A percentile compares a stretch with the other conserved stretches of the same genome.
Evolutionary conservation across 352 stramenopile genomes (phyloP).

Genomic region (Globisporangium yorkense): DNA sequence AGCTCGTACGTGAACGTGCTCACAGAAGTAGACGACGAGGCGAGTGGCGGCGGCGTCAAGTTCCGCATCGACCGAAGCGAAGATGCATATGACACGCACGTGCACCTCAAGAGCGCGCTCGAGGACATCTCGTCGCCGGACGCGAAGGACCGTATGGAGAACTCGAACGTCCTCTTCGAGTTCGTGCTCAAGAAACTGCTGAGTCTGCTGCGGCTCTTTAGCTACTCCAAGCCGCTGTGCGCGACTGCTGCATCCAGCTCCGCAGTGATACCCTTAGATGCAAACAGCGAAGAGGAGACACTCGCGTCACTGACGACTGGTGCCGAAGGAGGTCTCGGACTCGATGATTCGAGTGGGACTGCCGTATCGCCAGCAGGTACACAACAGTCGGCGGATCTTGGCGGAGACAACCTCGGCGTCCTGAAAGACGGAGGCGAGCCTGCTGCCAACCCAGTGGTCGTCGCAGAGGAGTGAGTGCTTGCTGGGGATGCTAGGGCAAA

Average conservation of each 20-base stretch:
- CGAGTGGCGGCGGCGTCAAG: conserved; percentile 53
- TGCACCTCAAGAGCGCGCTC: conserved; percentile 59
- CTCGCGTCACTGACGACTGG: background rate
- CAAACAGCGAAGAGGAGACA: conserved; percentile 1
- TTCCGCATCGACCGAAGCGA: conserved; percentile 63
- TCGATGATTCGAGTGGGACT: background rate
- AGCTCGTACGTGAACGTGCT: conserved; percentile 51
- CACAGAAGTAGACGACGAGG: conserved; percentile 62
- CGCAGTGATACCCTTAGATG: background rate
- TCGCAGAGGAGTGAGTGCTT: background rate
- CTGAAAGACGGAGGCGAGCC: conserved; percentile 1
- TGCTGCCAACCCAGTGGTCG: background rate
- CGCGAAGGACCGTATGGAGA: conserved; percentile 65
- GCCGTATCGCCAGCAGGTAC: background rate
- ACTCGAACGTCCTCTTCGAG: conserved; percentile 81
- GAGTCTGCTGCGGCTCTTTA: conserved; percentile 62
- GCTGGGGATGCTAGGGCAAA: background rate
- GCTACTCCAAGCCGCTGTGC: conserved; percentile 52
- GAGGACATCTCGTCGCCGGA: conserved; percentile 62
- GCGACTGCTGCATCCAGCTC: background rate
- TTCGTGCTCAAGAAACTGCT: conserved; percentile 66
- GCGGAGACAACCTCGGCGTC: background rate
- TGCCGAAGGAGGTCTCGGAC: conserved; percentile 1
- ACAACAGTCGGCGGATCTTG: background rate
- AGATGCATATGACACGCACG: conserved; percentile 56